A percentile compares a stretch with the other conserved stretches of the same genome.
These are phyloP conservation scores for Cercospora sp. DNA, from an alignment of 2,329 filamentous ascomycete species.

Conservation along the genomic window DNA sequence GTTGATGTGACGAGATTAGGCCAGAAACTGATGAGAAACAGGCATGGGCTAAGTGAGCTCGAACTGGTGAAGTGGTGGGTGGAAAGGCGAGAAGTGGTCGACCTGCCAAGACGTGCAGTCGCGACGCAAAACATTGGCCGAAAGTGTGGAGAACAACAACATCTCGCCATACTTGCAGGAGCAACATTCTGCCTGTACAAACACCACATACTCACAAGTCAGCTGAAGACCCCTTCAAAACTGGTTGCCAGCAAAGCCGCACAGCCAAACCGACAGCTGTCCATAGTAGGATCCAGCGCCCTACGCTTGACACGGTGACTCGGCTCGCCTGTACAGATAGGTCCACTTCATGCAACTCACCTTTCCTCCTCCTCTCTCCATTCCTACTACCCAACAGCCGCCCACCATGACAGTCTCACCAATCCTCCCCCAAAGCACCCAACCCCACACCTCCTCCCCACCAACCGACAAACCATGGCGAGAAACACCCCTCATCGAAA, in stretches of 20 bases:
- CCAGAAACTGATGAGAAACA: neutral
- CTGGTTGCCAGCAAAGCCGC: neutral
- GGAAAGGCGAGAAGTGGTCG: neutral
- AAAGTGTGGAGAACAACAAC: neutral
- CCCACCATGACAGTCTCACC: neutral
- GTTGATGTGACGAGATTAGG: neutral
- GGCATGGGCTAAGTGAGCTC: neutral
- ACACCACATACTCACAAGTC: neutral
- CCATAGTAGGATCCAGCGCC: neutral
- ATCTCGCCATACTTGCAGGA: neutral
- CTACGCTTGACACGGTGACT: slow-evolving; percentile 2
- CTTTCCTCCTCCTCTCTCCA: neutral
- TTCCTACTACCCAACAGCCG: neutral
- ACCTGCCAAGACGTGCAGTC: neutral
- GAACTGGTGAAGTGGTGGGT: neutral
- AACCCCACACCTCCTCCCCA: neutral
- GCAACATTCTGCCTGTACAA: neutral
- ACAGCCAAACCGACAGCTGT: neutral
- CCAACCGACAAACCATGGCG: slow-evolving; percentile 58
- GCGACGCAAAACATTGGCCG: neutral
- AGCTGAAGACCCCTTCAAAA: neutral
- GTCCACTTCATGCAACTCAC: neutral
- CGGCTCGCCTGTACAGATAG: neutral
- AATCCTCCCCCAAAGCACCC: neutral
- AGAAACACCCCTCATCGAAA: slow-evolving; percentile 70